Evolutionary conservation across 1,139 yeast genomes (phyloP).

Genomic region (Pneumocystis jirovecii): DNA sequence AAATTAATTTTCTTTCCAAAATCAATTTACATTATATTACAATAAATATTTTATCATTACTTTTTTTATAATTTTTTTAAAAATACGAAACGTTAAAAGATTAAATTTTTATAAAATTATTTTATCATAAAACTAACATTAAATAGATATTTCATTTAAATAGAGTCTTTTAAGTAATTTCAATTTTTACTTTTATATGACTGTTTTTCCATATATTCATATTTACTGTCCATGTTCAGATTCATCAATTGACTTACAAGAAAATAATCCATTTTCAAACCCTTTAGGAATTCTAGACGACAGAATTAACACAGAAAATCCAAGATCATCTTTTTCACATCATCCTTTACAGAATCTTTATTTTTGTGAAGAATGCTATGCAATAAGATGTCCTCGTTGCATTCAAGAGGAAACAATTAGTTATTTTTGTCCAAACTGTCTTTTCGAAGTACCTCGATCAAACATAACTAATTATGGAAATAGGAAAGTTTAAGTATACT

Average conservation of each 20-base stretch:
- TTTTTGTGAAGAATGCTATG: slow-evolving; percentile 16
- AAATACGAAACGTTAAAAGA: not conserved
- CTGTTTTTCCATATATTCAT: not conserved
- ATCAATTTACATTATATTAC: not conserved
- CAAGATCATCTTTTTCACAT: slow-evolving; percentile 10
- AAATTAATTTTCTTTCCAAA: not conserved
- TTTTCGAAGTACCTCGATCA: slow-evolving; percentile 14
- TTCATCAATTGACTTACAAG: not conserved
- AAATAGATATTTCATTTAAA: not conserved
- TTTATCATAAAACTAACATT: not conserved
- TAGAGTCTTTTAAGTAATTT: not conserved
- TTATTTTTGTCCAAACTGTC: slow-evolving; percentile 16
- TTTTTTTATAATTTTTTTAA: not conserved
- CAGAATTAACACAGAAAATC: slow-evolving; percentile 1
- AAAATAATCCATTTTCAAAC: not conserved
- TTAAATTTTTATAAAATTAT: not conserved
- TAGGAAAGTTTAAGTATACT: not conserved
- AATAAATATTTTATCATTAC: not conserved
- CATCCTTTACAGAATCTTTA: slow-evolving; percentile 14
- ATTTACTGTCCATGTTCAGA: slow-evolving; percentile 2
- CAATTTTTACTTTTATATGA: not conserved
- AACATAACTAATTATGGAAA: slow-evolving; percentile 4
- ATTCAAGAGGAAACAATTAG: slow-evolving; percentile 16
- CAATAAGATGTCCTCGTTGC: slow-evolving; percentile 17
- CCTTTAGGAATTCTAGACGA: not conserved